These are phyloP conservation scores for Melanopsichium pennsylvanicum DNA, from an alignment of 1,284 basidiomycete genomes.

Conservation along the genomic window DNA sequence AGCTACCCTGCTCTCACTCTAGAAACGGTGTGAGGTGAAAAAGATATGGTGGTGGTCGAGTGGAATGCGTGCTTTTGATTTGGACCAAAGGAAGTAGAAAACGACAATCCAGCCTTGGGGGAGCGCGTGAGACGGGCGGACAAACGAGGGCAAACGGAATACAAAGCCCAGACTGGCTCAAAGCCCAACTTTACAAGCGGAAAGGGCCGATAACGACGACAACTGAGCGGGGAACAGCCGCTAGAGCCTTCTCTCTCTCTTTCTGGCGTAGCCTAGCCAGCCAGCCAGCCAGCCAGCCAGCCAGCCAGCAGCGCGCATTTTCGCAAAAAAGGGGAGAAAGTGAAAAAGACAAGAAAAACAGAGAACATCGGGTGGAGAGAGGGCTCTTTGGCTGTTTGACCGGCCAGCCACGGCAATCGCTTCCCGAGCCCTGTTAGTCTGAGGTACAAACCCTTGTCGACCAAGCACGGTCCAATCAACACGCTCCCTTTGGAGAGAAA, in stretches of 20 bases:
- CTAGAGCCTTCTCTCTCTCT: not conserved
- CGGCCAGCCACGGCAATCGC: constrained; percentile 38
- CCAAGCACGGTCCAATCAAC: constrained; percentile 40
- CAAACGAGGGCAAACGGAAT: not conserved
- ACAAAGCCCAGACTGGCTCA: not conserved
- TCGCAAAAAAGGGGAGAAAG: constrained; percentile 2
- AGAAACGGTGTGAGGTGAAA: constrained; percentile 6
- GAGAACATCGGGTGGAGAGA: constrained; percentile 2
- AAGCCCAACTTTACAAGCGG: constrained; percentile 24
- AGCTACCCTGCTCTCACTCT: constrained; percentile 46
- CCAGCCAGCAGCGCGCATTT: constrained; percentile 21
- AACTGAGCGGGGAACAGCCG: constrained; percentile 8
- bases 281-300: not conserved
- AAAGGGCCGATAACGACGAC: constrained; percentile 34
- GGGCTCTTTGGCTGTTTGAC: constrained; percentile 1
- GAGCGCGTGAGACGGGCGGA: constrained; percentile 23
- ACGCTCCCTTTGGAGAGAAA: constrained; percentile 25
- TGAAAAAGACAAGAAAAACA: not conserved
- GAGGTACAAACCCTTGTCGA: not conserved
- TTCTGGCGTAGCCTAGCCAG: not conserved
- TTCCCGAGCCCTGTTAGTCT: constrained; percentile 17
- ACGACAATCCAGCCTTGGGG: constrained; percentile 12
- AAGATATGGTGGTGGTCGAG: constrained; percentile 16
- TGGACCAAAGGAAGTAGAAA: constrained; percentile 1
- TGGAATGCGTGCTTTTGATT: not conserved